Percentiles rank a stretch among this genome's conserved stretches.
Evolutionary conservation across 2,329 filamentous ascomycete species (phyloP).

Genomic region (Xylariaceae sp.): DNA sequence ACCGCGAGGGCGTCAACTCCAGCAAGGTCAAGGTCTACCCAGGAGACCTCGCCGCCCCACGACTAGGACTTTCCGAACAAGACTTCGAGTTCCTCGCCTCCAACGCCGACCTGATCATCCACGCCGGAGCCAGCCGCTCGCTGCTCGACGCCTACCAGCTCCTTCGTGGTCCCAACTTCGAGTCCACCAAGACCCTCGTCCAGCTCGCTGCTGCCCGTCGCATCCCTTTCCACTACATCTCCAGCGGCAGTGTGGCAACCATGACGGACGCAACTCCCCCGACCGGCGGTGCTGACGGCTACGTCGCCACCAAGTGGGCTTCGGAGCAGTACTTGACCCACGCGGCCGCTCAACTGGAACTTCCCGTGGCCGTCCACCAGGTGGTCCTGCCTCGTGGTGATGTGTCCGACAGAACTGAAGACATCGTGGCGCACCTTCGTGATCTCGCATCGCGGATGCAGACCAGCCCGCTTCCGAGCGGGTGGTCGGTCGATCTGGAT

Average conservation of each 20-base stretch:
- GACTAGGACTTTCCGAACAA: conserved; percentile 34
- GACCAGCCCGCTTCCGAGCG: neutral
- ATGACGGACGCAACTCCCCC: conserved; percentile 43
- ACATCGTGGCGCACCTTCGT: conserved; percentile 1
- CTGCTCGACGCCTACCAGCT: conserved; percentile 33
- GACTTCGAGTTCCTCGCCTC: conserved; percentile 25
- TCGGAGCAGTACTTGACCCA: conserved; percentile 29
- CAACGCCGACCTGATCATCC: conserved; percentile 46
- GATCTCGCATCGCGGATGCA: neutral
- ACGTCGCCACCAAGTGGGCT: conserved; percentile 31
- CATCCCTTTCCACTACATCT: conserved; percentile 35
- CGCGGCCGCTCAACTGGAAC: conserved; percentile 4
- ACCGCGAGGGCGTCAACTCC: conserved; percentile 6
- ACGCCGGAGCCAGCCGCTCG: conserved; percentile 39
- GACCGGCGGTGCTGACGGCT: conserved; percentile 26
- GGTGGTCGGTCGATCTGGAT: neutral
- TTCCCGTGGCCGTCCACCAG: conserved; percentile 24
- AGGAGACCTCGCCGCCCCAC: conserved; percentile 32
- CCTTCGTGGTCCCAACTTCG: conserved; percentile 31
- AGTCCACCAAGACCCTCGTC: conserved; percentile 30
- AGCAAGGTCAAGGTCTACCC: conserved; percentile 28
- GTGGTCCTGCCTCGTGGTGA: neutral
- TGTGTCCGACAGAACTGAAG: neutral
- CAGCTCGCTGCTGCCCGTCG: conserved; percentile 23
- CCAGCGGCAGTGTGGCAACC: conserved; percentile 32